phyloP scores from a whole-genome alignment of 768 basidiomycete species.

The Suillus subluteus region DNA sequence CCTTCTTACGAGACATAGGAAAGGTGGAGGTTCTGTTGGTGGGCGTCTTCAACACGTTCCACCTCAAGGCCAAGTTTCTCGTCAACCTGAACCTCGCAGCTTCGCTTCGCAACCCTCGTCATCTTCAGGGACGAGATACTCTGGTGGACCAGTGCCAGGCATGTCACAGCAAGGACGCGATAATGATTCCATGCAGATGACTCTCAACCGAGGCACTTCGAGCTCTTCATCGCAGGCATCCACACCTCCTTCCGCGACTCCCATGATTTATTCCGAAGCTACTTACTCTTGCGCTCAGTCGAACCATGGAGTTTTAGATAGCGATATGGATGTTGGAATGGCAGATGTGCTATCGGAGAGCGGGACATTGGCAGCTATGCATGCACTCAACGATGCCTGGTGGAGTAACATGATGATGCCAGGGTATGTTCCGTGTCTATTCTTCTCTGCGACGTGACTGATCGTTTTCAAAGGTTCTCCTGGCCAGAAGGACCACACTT shows the following conservation, averaged over 20 bases:
- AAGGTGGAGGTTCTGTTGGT: constrained; percentile 58
- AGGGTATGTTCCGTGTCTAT: constrained; percentile 47
- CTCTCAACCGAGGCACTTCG: constrained; percentile 15
- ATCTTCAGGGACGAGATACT: constrained; percentile 28
- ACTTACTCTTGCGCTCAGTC: constrained; percentile 47
- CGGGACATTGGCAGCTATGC: constrained; percentile 72
- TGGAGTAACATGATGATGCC: constrained; percentile 89
- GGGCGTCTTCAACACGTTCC: constrained; percentile 57
- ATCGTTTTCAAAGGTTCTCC: constrained; percentile 27
- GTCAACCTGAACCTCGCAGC: constrained; percentile 16
- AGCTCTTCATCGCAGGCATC: not conserved
- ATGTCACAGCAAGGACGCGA: constrained; percentile 24
- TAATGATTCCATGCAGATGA: constrained; percentile 36
- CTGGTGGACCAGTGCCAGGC: constrained; percentile 17
- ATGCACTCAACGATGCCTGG: constrained; percentile 70
- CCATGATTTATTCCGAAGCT: constrained; percentile 36
- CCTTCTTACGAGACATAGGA: constrained; percentile 70
- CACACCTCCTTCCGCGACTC: constrained; percentile 1
- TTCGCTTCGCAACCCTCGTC: constrained; percentile 33
- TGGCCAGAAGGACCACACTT: constrained; percentile 35
- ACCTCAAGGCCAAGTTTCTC: constrained; percentile 41
- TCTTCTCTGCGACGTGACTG: constrained; percentile 4
- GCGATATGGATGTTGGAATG: constrained; percentile 27
- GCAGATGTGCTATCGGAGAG: constrained; percentile 40
- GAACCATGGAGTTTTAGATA: not conserved